Evolutionary conservation across 2,329 filamentous ascomycete genomes (phyloP).

Genomic region (Calonectria pseudoreteaudii): DNA sequence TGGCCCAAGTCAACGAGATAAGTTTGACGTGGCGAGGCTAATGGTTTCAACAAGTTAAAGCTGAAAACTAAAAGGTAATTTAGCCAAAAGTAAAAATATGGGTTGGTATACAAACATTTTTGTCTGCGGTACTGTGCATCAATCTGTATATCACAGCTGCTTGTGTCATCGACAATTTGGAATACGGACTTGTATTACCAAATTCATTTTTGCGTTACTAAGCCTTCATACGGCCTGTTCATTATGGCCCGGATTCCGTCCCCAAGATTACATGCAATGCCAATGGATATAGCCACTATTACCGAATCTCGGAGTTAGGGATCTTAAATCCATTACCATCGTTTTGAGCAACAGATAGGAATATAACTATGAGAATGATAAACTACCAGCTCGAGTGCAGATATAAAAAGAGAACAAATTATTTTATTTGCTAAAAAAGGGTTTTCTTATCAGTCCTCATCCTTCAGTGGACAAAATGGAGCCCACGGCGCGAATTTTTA

Average conservation of each 20-base stretch:
- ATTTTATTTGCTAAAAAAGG: too few relatives aligned
- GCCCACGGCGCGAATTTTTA: neutral
- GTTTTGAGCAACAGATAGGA: neutral
- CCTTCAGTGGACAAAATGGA: neutral
- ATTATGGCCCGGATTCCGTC: neutral
- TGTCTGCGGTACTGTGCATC: too few relatives aligned
- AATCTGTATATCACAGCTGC: too few relatives aligned
- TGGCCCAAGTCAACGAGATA: too few relatives aligned
- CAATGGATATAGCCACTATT: neutral
- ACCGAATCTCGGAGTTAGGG: neutral
- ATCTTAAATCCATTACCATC: neutral
- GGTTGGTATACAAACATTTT: too few relatives aligned
- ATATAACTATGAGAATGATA: neutral
- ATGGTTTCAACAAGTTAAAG: too few relatives aligned
- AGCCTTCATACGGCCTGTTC: neutral
- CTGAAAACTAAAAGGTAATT: too few relatives aligned
- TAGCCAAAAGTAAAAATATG: too few relatives aligned
- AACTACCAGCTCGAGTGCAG: neutral
- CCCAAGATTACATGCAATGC: neutral
- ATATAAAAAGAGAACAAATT: neutral
- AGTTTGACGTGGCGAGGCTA: too few relatives aligned
- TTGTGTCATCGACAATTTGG: too few relatives aligned
- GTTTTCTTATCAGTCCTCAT: too few relatives aligned
- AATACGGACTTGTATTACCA: neutral
- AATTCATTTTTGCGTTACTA: neutral